These are phyloP conservation scores for Rhizophagus clarus DNA, from an alignment of 192 early-diverging fungal species.

Conservation along the genomic window DNA sequence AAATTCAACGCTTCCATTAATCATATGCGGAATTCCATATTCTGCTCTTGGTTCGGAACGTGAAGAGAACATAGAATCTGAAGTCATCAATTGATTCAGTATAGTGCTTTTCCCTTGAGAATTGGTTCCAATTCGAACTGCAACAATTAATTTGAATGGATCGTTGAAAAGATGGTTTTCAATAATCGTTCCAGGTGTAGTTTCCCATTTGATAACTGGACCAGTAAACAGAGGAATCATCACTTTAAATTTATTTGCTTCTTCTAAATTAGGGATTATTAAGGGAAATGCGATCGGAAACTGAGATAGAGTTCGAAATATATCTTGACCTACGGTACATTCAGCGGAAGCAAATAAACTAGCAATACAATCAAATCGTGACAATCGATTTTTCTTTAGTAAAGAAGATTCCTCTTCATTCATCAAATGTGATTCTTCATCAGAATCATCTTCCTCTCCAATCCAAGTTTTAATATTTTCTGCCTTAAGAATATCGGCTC, in stretches of 20 bases:
- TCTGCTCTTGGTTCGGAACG: conserved; percentile 12
- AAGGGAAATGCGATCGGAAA: conserved; percentile 30
- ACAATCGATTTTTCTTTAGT: background rate
- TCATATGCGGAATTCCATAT: conserved; percentile 8
- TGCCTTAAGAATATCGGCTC: conserved; percentile 5
- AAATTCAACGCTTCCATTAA: conserved; percentile 33
- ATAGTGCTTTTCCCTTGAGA: conserved; percentile 24
- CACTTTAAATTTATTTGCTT: conserved; percentile 8
- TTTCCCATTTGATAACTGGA: conserved; percentile 24
- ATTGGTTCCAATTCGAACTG: conserved; percentile 20
- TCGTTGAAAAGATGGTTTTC: conserved; percentile 29
- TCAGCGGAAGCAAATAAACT: no score
- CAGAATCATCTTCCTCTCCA: background rate
- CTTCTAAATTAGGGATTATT: background rate
- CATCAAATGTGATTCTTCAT: background rate
- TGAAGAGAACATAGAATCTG: conserved; percentile 25
- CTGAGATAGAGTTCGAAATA: conserved; percentile 12
- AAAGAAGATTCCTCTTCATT: background rate
- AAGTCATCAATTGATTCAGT: conserved; percentile 25
- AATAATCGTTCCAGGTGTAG: conserved; percentile 16
- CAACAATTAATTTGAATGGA: conserved; percentile 20
- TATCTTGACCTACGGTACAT: conserved; percentile 30
- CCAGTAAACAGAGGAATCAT: conserved; percentile 27
- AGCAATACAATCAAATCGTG: conserved; percentile 1
- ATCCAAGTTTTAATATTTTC: background rate